Percentiles rank a stretch among this genome's conserved stretches.
Evolutionary conservation across 1,139 yeast genomes (phyloP).

Genomic region (Kodamaea sp.): DNA sequence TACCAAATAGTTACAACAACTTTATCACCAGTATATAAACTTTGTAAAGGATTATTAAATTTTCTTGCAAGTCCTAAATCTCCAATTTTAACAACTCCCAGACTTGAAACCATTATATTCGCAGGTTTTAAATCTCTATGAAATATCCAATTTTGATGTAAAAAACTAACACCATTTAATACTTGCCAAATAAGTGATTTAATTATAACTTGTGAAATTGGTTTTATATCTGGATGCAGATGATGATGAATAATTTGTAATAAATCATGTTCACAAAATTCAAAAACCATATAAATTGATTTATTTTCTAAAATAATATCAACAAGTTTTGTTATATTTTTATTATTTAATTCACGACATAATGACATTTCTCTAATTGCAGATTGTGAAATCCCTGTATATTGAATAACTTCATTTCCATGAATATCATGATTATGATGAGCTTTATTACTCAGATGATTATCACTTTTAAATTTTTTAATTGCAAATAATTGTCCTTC

Average conservation of each 20-base stretch:
- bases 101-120: constrained; percentile 88
- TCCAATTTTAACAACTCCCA: constrained; percentile 91
- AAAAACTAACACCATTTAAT: constrained; percentile 81
- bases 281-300: constrained; percentile 91
- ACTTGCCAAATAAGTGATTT: constrained; percentile 91
- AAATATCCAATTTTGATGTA: constrained; percentile 93
- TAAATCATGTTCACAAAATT: constrained; percentile 92
- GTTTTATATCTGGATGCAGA: constrained; percentile 79
- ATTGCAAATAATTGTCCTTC: constrained; percentile 62
- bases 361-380: constrained; percentile 96
- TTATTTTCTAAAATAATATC: constrained; percentile 89
- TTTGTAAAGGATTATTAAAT: constrained; percentile 84
- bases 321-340: constrained; percentile 72
- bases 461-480: constrained; percentile 91
- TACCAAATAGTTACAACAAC: constrained; percentile 99
- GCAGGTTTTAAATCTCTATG: constrained; percentile 98
- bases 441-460: constrained; percentile 48
- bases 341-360: constrained; percentile 81
- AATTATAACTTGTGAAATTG: constrained; percentile 72
- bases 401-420: constrained; percentile 78
- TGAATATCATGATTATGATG: constrained; percentile 39
- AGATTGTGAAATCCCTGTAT: constrained; percentile 93
- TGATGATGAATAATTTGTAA: constrained; percentile 91
- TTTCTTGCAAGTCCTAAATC: constrained; percentile 93
- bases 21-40: constrained; percentile 89